phyloP scores from a whole-genome alignment of 768 basidiomycete genomes.

The Lentinula sp. region DNA sequence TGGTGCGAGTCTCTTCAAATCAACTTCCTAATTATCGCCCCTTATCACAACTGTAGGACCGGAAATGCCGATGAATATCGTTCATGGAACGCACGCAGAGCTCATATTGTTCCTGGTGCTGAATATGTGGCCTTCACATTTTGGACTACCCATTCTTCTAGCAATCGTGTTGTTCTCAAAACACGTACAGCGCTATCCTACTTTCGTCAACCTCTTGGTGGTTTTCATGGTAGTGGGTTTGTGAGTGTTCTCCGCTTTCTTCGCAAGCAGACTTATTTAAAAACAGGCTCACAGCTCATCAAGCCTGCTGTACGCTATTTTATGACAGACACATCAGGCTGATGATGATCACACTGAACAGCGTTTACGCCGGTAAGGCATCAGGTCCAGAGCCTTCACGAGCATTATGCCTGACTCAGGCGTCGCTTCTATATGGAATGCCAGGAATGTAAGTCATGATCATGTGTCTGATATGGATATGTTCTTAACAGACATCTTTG shows the following conservation, averaged over 20 bases:
- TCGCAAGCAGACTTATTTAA: not conserved
- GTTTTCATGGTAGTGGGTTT: conserved; percentile 41
- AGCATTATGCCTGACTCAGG: conserved; percentile 38
- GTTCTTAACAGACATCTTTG: not conserved
- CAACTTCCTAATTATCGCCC: not conserved
- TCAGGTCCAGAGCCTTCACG: conserved; percentile 39
- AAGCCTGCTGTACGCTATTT: conserved; percentile 28
- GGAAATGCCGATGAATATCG: conserved; percentile 24
- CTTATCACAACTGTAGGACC: not conserved
- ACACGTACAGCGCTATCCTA: conserved; percentile 36
- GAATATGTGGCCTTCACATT: conserved; percentile 45
- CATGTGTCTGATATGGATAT: not conserved
- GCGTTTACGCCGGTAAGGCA: conserved; percentile 34
- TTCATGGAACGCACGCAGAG: conserved; percentile 34
- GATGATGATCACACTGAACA: conserved; percentile 12
- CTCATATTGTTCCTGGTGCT: conserved; percentile 36
- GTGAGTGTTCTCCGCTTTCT: conserved; percentile 19
- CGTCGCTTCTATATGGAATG: conserved; percentile 41
- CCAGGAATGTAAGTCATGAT: conserved; percentile 33
- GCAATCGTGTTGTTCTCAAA: conserved; percentile 32
- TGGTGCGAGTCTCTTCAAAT: not conserved
- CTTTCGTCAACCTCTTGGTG: conserved; percentile 39
- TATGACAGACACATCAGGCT: not conserved
- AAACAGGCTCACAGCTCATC: conserved; percentile 24
- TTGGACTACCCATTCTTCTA: conserved; percentile 40